Base-by-base conservation (phyloP, 1,284 basidiomycete genomes). In the Uromyces viciae-fabae region DNA sequence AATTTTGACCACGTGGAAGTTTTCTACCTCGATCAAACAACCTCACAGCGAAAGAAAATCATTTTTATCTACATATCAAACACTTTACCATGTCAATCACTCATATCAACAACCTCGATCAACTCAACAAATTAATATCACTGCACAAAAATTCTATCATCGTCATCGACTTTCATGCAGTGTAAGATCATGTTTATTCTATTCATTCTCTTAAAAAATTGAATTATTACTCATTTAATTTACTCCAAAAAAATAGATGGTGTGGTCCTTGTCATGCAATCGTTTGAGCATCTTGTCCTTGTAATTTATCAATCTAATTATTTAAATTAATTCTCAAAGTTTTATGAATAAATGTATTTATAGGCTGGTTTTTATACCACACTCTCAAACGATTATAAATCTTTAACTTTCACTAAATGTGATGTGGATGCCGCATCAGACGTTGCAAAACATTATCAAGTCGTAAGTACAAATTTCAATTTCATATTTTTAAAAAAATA, bases 261-360 rank as follows among this genome's bases (percentile, higher is more conserved):
- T 79, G 77, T 62, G 66, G 66, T 25, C 77, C 77, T 42, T 79
- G 77, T 49, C 77, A 79, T 56, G 77, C 77, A 72, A 79, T 79
- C 38, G 77, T 79, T 40, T 60, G 56, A n/a, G 40, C 25, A 31
- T 25, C 33, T 76, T 38, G 0, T 52, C 4, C 71, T 38, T 4
- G 14, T 9, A 68, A 52, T 15, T 11, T 28, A 9, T 22, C 54
- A 9, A 14, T 56, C 28, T 28, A 14, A 22, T 19, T n/a, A n/a
- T n/a, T 5, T 19, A 60, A 17, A 58, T 75, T 40, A 25, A 25
- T 4, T 62, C n/a, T 38, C 49, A 36, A 36, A 58, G 3, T 36
- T 31, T 1, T 33, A 7, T 58, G 2, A 31, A 58, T 5, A 7
- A 3, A 28, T 38, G 28, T 36, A 14, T 19, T 58, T n/a, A 3